Base-by-base conservation (phyloP, 106 monocot genomes). In the Triglochin maritima region DNA sequence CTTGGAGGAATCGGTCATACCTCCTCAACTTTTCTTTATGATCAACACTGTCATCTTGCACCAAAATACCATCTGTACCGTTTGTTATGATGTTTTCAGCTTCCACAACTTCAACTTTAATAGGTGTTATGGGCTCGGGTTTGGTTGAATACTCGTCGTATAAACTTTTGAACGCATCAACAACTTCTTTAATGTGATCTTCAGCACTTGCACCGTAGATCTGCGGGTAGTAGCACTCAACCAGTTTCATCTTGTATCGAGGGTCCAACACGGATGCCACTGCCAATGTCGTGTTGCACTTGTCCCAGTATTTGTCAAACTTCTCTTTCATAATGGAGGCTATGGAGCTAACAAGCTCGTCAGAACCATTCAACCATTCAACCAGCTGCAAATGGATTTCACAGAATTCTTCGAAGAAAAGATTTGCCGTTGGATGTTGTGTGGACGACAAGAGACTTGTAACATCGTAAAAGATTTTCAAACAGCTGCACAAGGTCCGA, bases 241-340 rank as follows among this genome's bases (percentile, higher is more conserved):
- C 62, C 12, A 65, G 46, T 58, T 74, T 74, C 73, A 74, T 74
- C 65, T 74, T 74, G 53, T 65, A 74, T n/a, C 73, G 56, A 17
- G 73, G 73, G 41, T 74, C 73, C 64, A 74, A 49, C 7, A 74
- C 17, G 44, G 73, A 74, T 4, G 56, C 66, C 3, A 74, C 48
- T 29, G 65, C 73, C 13, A 74, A 48, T 9, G 63, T 65, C 47
- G 56, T 49, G 58, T 58, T 74, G 47, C 47, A 57, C 41, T 59
- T 57, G 46, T 63, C 42, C 73, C 64, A 74, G 53, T 57, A 66
- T 10, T 65, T 16, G 9, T 56, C 65, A 43, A 74, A 74, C 42
- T 57, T 57, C 50, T 66, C 66, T 43, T 65, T 65, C 73, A 74
- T 74, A 14, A 56, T 49, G 45, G 62, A 41, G 14, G 73, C 73